Percentiles rank a stretch among this genome's conserved stretches.
Conservation (phyloP, 352 stramenopile genomes). For the Globisporangium orthogonon region DNA sequence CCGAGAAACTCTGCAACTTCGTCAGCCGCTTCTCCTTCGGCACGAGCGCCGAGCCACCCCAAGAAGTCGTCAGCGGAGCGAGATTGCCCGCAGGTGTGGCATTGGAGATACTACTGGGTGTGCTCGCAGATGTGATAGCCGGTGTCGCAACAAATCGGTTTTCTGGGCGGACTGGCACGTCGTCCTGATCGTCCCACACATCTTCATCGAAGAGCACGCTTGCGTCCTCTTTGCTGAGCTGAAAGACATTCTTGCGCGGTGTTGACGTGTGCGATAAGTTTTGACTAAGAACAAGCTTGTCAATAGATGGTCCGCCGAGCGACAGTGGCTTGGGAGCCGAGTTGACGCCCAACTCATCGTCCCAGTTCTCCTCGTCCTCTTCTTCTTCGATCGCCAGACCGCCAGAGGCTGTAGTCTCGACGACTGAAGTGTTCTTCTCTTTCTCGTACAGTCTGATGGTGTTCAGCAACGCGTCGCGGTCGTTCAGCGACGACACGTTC, state of each 20-base stretch:
- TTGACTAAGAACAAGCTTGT: not conserved
- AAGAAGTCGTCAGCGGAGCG: slow-evolving; percentile 18
- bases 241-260: slow-evolving; percentile 32
- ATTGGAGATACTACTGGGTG: not conserved
- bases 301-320: not conserved
- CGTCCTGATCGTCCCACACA: slow-evolving; percentile 56
- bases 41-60: slow-evolving; percentile 55
- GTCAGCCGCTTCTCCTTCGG: slow-evolving; percentile 51
- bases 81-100: not conserved
- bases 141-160: slow-evolving; percentile 1
- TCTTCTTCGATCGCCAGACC: slow-evolving; percentile 5
- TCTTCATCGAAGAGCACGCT: slow-evolving; percentile 62
- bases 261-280: not conserved
- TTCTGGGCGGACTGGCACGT: not conserved
- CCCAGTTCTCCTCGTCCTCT: slow-evolving; percentile 67
- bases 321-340: slow-evolving; percentile 27
- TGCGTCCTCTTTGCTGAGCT: slow-evolving; percentile 75
- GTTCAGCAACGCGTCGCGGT: slow-evolving; percentile 76
- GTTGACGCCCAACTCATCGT: slow-evolving; percentile 74
- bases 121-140: not conserved
- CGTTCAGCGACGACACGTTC: slow-evolving; percentile 68
- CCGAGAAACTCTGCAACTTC: slow-evolving; percentile 70
- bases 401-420: not conserved
- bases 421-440: slow-evolving; percentile 15
- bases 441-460: slow-evolving; percentile 85